These are phyloP conservation scores for Davidsoniella australis DNA, from an alignment of 2,329 filamentous ascomycete species.

Conservation along the genomic window DNA sequence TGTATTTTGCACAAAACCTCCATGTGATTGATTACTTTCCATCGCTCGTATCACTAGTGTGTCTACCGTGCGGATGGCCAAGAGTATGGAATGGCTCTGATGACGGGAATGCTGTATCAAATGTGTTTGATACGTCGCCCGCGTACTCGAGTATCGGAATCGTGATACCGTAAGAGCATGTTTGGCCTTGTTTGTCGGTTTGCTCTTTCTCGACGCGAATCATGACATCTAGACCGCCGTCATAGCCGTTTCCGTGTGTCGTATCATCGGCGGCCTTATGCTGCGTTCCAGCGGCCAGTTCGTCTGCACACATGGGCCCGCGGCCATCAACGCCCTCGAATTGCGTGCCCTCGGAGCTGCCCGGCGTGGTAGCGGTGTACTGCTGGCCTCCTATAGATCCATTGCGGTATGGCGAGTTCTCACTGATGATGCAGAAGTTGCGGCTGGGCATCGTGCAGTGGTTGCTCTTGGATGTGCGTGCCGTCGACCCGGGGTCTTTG, in stretches of 20 bases:
- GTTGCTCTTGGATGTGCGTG: conserved; percentile 60
- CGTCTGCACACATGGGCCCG: conserved; percentile 55
- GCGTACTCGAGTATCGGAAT: conserved; percentile 50
- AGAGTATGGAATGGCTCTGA: conserved; percentile 5
- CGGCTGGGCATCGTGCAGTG: conserved; percentile 80
- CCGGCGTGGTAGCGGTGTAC: conserved; percentile 7
- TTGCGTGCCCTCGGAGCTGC: conserved; percentile 13
- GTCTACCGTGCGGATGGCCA: not conserved
- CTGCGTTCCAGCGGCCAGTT: conserved; percentile 57
- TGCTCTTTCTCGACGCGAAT: conserved; percentile 81
- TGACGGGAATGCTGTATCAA: conserved; percentile 10
- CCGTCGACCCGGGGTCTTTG: conserved; percentile 63
- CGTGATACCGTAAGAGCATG: conserved; percentile 66
- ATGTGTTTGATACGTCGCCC: conserved; percentile 14
- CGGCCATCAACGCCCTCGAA: conserved; percentile 45
- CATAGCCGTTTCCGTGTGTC: conserved; percentile 36
- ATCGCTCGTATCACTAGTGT: not conserved
- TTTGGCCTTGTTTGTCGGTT: conserved; percentile 62
- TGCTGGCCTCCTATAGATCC: not conserved
- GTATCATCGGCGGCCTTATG: conserved; percentile 53
- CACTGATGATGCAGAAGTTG: conserved; percentile 82
- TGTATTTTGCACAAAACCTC: too few species aligned
- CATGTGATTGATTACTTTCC: not conserved
- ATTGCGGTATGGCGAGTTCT: conserved; percentile 53
- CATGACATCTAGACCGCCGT: conserved; percentile 58